Evolutionary conservation across 106 monocot species (phyloP).

Genomic region (Triglochin maritima): DNA sequence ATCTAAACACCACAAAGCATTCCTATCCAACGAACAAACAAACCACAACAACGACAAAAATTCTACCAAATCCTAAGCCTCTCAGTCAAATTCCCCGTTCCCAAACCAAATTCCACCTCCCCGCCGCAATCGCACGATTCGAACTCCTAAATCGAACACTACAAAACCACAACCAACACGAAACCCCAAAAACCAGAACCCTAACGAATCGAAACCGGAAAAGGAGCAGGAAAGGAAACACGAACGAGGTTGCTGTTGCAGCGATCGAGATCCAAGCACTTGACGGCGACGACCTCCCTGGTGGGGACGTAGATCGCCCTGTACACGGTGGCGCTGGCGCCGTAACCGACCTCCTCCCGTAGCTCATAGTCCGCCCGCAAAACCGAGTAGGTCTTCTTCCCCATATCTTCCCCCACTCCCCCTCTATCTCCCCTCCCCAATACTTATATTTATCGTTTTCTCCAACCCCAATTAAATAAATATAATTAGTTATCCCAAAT

Average conservation of each 20-base stretch:
- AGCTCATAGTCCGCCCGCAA: slow-evolving; percentile 54
- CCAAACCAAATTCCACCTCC: neutral
- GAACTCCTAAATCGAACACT: neutral
- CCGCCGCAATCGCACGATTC: too few relatives aligned
- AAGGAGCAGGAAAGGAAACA: neutral
- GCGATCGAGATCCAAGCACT: slow-evolving; percentile 95
- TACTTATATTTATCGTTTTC: neutral
- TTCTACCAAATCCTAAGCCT: too few relatives aligned
- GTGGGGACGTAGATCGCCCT: slow-evolving; percentile 55
- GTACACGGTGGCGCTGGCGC: slow-evolving; percentile 85
- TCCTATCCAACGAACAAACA: too few relatives aligned
- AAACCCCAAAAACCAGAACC: neutral
- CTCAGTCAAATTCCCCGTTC: too few relatives aligned
- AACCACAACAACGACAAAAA: too few relatives aligned
- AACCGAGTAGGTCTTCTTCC: slow-evolving; percentile 40
- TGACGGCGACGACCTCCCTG: slow-evolving; percentile 82
- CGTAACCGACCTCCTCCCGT: slow-evolving; percentile 82
- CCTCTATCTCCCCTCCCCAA: neutral
- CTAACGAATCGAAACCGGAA: neutral
- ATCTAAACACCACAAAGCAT: too few relatives aligned
- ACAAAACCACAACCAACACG: neutral
- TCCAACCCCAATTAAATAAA: neutral
- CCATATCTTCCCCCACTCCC: slow-evolving; percentile 12
- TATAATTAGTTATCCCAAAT: too few relatives aligned
- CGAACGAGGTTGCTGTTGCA: slow-evolving; percentile 82